Evolutionary conservation across 2,329 filamentous ascomycete species (phyloP), one percentile per base, ranked within the genome.

Genomic region (Eurotiales sp.): DNA sequence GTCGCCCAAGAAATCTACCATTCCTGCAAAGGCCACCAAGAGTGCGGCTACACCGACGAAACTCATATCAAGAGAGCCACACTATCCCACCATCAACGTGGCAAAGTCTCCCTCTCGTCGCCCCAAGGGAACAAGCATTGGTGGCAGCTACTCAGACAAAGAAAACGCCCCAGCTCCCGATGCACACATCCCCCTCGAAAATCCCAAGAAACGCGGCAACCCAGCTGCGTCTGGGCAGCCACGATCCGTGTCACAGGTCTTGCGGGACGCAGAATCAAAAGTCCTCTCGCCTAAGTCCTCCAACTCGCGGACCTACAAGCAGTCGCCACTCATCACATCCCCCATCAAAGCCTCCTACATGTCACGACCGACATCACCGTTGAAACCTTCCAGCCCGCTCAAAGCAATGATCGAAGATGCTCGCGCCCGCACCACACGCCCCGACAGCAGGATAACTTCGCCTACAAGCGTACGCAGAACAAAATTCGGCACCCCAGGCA

Each of bases 201-300:
- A 85, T 57, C 82, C 85, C 3, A 92, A 92, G 76, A 91, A 90
- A 61, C 69, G 73, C 14, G 79, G 77, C 40, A 77, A 71, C 37
- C 68, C 70, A 10, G 68, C 70, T 22, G 67, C 65, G 34, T 65
- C 64, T 30, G 64, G 66, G 23, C 61, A 68, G 34, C 67, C 70
- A 10, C 73, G 70, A 52, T 69, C 65, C 48, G 70, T 64, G 51
- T 75, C 70, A 17, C 72, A 72, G 53, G 75, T 55, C 60, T 71
- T 58, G 63, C 70, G 59, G 61, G 75, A 56, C 61, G 74, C 57
- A 68, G 81, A 55, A 72, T 77, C 45, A 78, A 86, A 66, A 21
- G 80, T 95, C 32, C 77, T 95, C 2, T 95, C 90, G 1, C 90
- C 90, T 2, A 86, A 88, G 47, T 91, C 88, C 0, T 85, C 86